Percentiles rank a stretch among this genome's conserved stretches.
Evolutionary conservation across 176 grass and related monocot genomes (phyloP).

Genomic region (Carex cristatella): DNA sequence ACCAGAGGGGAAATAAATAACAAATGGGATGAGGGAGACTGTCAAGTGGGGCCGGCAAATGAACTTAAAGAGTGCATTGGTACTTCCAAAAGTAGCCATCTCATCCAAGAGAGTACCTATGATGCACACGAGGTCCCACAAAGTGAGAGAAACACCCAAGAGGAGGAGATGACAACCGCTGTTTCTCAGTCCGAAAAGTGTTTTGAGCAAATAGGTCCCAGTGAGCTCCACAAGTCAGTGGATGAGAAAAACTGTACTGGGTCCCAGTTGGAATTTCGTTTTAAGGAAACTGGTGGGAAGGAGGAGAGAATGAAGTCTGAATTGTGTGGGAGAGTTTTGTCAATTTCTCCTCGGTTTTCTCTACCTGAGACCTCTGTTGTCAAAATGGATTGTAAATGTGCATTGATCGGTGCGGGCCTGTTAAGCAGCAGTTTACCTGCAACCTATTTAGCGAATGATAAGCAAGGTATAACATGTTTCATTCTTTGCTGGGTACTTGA

Average conservation of each 20-base stretch:
- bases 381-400: background rate
- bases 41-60: background rate
- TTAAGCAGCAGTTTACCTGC: background rate
- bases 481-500: background rate
- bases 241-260: background rate
- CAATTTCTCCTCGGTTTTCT: background rate
- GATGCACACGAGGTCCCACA: background rate
- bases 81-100: background rate
- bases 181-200: constrained; percentile 5
- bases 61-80: background rate
- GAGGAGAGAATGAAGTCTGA: background rate
- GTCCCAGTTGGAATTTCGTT: background rate
- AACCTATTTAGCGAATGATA: background rate
- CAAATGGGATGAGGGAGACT: background rate
- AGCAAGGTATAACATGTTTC: background rate
- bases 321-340: background rate
- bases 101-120: background rate
- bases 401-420: background rate
- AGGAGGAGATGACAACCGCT: background rate
- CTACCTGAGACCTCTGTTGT: background rate
- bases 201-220: background rate
- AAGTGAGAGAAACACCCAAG: constrained; percentile 11
- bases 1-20: background rate
- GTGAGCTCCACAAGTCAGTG: background rate
- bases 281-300: background rate